phyloP scores from a whole-genome alignment of 305 asterid species.

The Rubia balearica region DNA sequence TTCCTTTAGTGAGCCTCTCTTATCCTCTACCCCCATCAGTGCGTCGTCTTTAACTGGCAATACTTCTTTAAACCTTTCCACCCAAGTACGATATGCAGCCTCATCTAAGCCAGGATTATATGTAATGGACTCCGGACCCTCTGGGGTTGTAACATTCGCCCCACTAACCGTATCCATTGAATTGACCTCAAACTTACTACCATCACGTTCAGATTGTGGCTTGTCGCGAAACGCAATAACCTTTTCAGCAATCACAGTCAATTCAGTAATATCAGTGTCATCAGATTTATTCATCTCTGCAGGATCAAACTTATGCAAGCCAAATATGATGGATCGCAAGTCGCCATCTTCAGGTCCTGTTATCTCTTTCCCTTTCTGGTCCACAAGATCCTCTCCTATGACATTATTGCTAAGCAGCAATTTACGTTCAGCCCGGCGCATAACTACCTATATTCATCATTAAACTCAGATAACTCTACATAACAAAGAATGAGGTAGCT shows the following conservation, averaged over 20 bases:
- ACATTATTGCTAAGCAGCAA: conserved; percentile 79
- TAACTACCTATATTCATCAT: conserved; percentile 51
- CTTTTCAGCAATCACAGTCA: conserved; percentile 53
- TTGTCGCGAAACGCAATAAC: conserved; percentile 52
- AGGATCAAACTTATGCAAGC: conserved; percentile 74
- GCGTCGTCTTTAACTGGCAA: conserved; percentile 30
- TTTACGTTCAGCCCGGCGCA: conserved; percentile 84
- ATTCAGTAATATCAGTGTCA: conserved; percentile 36
- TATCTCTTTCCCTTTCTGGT: conserved; percentile 44
- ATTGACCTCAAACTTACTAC: conserved; percentile 57
- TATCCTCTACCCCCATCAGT: conserved; percentile 35
- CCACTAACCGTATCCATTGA: conserved; percentile 34
- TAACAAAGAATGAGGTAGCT: conserved; percentile 16
- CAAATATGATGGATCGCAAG: conserved; percentile 67
- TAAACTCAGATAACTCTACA: conserved; percentile 23
- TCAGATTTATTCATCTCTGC: conserved; percentile 40
- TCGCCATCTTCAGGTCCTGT: conserved; percentile 62
- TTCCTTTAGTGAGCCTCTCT: conserved; percentile 46
- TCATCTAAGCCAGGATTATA: conserved; percentile 68
- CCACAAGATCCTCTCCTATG: conserved; percentile 56
- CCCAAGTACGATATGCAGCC: conserved; percentile 76
- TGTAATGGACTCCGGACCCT: conserved; percentile 35
- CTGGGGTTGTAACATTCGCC: conserved; percentile 31
- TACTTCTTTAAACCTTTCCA: conserved; percentile 70
- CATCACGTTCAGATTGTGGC: conserved; percentile 32